Base-by-base conservation (phyloP, 2,329 filamentous ascomycete genomes). In the Coniella vitis region DNA sequence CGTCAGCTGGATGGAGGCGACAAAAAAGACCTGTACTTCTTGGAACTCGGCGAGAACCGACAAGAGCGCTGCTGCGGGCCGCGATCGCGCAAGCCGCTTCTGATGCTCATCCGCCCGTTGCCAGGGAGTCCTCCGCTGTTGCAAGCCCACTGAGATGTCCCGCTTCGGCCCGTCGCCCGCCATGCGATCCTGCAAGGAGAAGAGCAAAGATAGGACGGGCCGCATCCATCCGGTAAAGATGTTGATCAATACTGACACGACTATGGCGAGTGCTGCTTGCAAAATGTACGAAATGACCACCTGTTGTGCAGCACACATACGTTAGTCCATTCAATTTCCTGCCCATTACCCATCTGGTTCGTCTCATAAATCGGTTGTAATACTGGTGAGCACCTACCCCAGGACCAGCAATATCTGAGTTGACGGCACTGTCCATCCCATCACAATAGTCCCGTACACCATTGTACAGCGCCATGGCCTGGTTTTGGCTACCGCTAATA, bases 1-100 rank as follows among this genome's bases (percentile, higher is more conserved):
- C 12, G 57, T 57, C 20, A 58, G 32, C 36, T 61, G 56, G 19
- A 60, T 53, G 7, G 57, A 54, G 4, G 48, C 46, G 5, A 58
- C 51, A 45, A 61, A 57, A 38, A 56, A 60, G 9, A 52, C 49
- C 39, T 61, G 58, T 0, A 58, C 49, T 36, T 61, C 59, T 31
- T 61, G 59, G 39, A 59, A 58, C 52, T 59, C 57, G 42, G 57
- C 52, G 17, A 59, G 43, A 1, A 56, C 53, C 1, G 51, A 51
- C 4, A 50, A 55, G 17, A 56, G 37, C 12, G 57, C 55, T 13
- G 49, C 50, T 16, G 44, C 47, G 5, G 53, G 43, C 7, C 55
- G 45, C 1, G 55, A 57, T 9, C 38, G 34, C 5, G 53, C 37
- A n/a, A 56, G 39, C 16, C 35, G 31, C 21, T 31, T 21, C 45